Percentiles rank a stretch among this genome's conserved stretches.
These are phyloP conservation scores for Paraphoma chrysanthemicola DNA, from an alignment of 2,329 filamentous ascomycete species.

Conservation along the genomic window DNA sequence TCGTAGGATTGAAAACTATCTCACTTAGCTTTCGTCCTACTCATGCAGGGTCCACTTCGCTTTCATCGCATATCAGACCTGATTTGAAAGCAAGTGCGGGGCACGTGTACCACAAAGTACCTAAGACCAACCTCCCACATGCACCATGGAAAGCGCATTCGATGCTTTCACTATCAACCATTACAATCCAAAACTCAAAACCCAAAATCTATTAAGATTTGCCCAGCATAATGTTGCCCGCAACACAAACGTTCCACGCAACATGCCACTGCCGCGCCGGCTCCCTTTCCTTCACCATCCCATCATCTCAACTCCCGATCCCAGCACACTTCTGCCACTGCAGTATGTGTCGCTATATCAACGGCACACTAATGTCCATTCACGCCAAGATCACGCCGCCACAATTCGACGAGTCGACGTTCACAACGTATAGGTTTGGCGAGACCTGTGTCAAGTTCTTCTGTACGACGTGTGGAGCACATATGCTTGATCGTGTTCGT, in stretches of 20 bases:
- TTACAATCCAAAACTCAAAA: background rate
- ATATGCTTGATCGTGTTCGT: background rate
- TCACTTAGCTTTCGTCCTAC: too few species aligned
- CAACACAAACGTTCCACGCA: constrained; percentile 3
- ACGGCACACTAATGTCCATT: constrained; percentile 56
- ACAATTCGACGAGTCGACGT: background rate
- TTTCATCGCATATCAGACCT: background rate
- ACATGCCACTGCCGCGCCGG: constrained; percentile 24
- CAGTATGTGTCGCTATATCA: constrained; percentile 56
- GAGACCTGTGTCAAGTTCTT: background rate
- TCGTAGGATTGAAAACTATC: too few species aligned
- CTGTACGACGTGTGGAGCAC: background rate
- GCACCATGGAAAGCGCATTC: background rate
- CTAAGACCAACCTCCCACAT: background rate
- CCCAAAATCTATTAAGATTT: background rate
- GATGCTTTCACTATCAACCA: background rate
- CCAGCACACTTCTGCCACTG: constrained; percentile 60
- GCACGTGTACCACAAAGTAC: background rate
- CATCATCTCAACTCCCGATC: constrained; percentile 45
- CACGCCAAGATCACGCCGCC: constrained; percentile 52
- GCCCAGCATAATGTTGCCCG: background rate
- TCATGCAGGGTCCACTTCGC: background rate
- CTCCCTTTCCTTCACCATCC: constrained; percentile 44
- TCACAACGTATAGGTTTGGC: background rate
- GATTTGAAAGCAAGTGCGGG: background rate